These are phyloP conservation scores for Colletotrichum tabaci DNA, from an alignment of 2,329 filamentous ascomycete species.

Conservation along the genomic window DNA sequence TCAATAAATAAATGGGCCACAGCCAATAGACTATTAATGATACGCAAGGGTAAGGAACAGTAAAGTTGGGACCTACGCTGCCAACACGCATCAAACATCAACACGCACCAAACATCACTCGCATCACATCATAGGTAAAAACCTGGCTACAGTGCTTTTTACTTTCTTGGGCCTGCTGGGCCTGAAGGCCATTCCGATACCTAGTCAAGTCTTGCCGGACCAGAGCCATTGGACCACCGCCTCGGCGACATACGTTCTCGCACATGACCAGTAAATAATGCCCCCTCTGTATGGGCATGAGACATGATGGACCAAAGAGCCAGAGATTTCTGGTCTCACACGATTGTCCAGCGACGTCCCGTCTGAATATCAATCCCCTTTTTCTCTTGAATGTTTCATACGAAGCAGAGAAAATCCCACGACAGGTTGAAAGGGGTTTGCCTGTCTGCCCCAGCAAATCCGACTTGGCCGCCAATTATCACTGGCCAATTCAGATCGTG, in stretches of 20 bases:
- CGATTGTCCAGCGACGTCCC: slow-evolving; percentile 29
- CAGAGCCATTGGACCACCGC: slow-evolving; percentile 16
- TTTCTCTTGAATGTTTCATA: slow-evolving; percentile 32
- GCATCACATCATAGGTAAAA: background rate
- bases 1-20: too few species aligned
- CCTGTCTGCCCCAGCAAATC: slow-evolving; percentile 36
- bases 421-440: slow-evolving; percentile 39
- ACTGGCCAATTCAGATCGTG: slow-evolving; percentile 40
- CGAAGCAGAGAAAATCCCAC: slow-evolving; percentile 24
- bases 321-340: slow-evolving; percentile 7
- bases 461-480: slow-evolving; percentile 36
- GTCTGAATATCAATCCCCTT: slow-evolving; percentile 35
- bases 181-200: slow-evolving; percentile 35
- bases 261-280: slow-evolving; percentile 29
- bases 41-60: background rate
- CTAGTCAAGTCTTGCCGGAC: slow-evolving; percentile 20
- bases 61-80: background rate
- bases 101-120: background rate
- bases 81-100: background rate
- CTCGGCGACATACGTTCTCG: background rate
- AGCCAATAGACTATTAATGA: background rate
- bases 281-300: slow-evolving; percentile 12
- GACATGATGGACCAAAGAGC: slow-evolving; percentile 18
- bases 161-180: slow-evolving; percentile 33
- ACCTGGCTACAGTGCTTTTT: background rate